Percentiles rank a stretch among this genome's conserved stretches.
Evolutionary conservation across 768 basidiomycete genomes (phyloP).

Genomic region (Serpula lacrymans): DNA sequence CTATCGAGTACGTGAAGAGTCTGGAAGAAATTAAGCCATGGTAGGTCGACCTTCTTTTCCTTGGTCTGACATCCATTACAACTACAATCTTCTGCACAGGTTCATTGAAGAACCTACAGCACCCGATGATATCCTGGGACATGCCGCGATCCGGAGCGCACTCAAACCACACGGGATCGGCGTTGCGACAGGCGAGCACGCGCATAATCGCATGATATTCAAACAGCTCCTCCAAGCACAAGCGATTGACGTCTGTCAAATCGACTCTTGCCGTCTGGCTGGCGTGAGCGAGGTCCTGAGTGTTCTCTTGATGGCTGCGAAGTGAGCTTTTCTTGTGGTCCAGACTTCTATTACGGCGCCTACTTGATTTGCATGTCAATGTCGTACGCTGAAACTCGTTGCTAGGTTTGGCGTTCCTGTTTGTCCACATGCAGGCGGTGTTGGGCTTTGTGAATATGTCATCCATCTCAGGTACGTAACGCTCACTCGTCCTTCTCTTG

Average conservation of each 20-base stretch:
- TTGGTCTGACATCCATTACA: too few relatives aligned
- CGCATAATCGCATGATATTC: slow-evolving; percentile 93
- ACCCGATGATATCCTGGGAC: slow-evolving; percentile 86
- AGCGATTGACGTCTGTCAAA: slow-evolving; percentile 93
- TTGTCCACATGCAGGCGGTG: slow-evolving; percentile 93
- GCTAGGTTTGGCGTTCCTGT: slow-evolving; percentile 79
- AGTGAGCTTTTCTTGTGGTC: too few relatives aligned
- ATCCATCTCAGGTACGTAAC: slow-evolving; percentile 66
- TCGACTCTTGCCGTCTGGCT: slow-evolving; percentile 90
- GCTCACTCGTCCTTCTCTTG: slow-evolving; percentile 3
- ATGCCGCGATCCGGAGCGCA: slow-evolving; percentile 74
- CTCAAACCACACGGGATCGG: slow-evolving; percentile 79
- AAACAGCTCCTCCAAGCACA: slow-evolving; percentile 89
- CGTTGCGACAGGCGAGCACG: slow-evolving; percentile 93
- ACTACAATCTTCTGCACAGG: too few relatives aligned
- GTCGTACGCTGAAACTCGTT: too few relatives aligned
- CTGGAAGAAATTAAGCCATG: slow-evolving; percentile 84
- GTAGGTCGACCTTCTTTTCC: too few relatives aligned
- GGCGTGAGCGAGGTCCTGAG: slow-evolving; percentile 93
- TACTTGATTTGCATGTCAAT: too few relatives aligned
- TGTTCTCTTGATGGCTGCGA: slow-evolving; percentile 87
- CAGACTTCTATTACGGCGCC: too few relatives aligned
- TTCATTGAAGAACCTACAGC: slow-evolving; percentile 96
- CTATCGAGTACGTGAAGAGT: slow-evolving; percentile 85
- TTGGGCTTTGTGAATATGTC: slow-evolving; percentile 90